phyloP scores from a whole-genome alignment of 371 early-diverging fungal genomes.

The Circinella minor region DNA sequence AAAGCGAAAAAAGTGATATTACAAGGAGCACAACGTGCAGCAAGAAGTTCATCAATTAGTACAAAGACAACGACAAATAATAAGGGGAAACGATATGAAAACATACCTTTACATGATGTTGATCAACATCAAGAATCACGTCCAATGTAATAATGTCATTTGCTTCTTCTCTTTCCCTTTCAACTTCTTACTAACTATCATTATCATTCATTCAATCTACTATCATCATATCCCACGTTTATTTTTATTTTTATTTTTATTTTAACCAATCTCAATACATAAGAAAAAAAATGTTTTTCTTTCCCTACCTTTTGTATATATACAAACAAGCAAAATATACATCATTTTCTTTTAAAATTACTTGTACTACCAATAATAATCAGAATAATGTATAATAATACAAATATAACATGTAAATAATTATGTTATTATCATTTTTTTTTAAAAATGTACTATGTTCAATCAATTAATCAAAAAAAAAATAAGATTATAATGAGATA shows the following conservation, averaged over 20 bases:
- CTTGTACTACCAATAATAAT: background rate
- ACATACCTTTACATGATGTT: conserved; percentile 37
- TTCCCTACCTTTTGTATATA: too few species aligned
- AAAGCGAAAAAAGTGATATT: conserved; percentile 39
- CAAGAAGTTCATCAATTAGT: background rate
- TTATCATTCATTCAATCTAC: too few species aligned
- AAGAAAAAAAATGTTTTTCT: too few species aligned
- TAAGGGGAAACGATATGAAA: conserved; percentile 40
- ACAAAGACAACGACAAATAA: conserved; percentile 17
- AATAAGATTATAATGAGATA: background rate
- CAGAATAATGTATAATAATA: background rate
- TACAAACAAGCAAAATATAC: too few species aligned
- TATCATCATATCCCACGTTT: too few species aligned
- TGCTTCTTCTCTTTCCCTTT: background rate
- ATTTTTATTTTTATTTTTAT: too few species aligned
- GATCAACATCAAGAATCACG: background rate
- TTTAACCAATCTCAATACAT: too few species aligned
- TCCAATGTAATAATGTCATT: background rate
- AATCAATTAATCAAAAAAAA: background rate
- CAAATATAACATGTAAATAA: background rate
- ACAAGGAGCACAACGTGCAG: conserved; percentile 20
- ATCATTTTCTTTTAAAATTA: background rate
- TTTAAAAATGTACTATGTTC: background rate
- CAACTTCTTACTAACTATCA: too few species aligned
- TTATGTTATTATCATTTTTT: background rate